Percentiles rank a stretch among this genome's conserved stretches.
Evolutionary conservation across 169 alveolate species (phyloP).

Genomic region (Plasmodium chabaudi): DNA sequence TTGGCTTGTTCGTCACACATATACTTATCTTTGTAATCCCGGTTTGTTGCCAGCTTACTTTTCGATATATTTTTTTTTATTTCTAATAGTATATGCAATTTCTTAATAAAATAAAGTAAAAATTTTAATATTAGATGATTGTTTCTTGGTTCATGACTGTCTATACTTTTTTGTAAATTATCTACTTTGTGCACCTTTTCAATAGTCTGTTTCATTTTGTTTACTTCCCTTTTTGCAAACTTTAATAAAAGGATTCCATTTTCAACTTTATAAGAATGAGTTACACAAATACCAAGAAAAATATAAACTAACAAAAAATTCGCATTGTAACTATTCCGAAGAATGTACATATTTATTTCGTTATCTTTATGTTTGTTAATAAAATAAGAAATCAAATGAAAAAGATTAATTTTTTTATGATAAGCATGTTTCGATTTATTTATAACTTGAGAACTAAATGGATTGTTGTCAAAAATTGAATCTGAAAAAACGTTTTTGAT

Average conservation of each 20-base stretch:
- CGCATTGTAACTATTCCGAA: neutral
- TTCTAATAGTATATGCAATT: conserved; percentile 25
- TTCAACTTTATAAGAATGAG: conserved; percentile 14
- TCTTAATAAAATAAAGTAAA: conserved; percentile 26
- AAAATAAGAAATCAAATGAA: conserved; percentile 12
- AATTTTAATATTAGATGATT: neutral
- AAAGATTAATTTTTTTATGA: conserved; percentile 6
- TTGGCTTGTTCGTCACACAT: too few species aligned
- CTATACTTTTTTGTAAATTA: neutral
- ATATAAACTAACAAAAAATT: conserved; percentile 32
- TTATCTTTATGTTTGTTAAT: conserved; percentile 26
- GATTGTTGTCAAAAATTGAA: too few species aligned
- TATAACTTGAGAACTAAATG: too few species aligned
- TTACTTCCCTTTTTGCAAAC: conserved; percentile 8
- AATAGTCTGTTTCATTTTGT: neutral
- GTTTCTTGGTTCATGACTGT: neutral
- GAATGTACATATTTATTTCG: conserved; percentile 34
- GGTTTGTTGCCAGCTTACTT: neutral
- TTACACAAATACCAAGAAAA: conserved; percentile 26
- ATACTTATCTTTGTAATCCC: too few species aligned
- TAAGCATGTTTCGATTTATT: neutral
- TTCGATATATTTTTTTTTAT: conserved; percentile 11
- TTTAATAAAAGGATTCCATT: conserved; percentile 21
- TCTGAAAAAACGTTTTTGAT: too few species aligned
- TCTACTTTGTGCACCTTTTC: neutral